Evolutionary conservation across 176 grass and related monocot genomes (phyloP), one percentile per base, ranked within the genome.

Genomic region (Cenchrus americanus): DNA sequence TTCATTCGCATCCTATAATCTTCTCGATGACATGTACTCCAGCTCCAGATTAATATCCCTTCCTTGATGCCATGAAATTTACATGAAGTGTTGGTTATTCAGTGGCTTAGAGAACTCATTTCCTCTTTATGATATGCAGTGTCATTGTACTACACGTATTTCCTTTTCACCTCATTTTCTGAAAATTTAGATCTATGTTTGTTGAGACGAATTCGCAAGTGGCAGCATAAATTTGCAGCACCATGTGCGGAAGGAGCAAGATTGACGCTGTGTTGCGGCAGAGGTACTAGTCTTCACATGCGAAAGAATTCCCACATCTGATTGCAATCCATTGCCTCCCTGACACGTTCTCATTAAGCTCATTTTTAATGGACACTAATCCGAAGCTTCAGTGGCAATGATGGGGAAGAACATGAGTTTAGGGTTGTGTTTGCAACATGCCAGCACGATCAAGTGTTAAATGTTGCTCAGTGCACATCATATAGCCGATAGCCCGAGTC

Each of bases 321-420:
- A 46, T 42, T 18, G 67, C 15, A 44, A 55, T 55, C 55, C 30
- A 41, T 0, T 53, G 23, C 9, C 53, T 68, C 17, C 1, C 30
- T 43, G 69, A 47, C 87, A 85, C 70, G 54, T 85, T 76, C 18
- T 19, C 14, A 51, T 72, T 72, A 53, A 81, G 62, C 65, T 19
- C 71, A 64, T 19, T 77, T 13, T 54, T 8, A 15, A 17, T n/a
- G 54, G 15, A n/a, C 42, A 75, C 14, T 62, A 69, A 53, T 22
- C 62, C 44, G n/a, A 42, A 6, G 18, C 59, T 55, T 19, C 82
- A 37, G 34, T 37, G 34, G 34, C 34, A 89, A 82, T 86, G 65
- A 86, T 89, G 22, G 7, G 54, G 23, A 69, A 14, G 53, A 86
- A 85, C 87, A 85, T 80, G 76, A 64, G 41, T 9, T 18, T 15